Conservation (phyloP, 108 stramenopile genomes). For the Phaeodactylum tricornutum region DNA sequence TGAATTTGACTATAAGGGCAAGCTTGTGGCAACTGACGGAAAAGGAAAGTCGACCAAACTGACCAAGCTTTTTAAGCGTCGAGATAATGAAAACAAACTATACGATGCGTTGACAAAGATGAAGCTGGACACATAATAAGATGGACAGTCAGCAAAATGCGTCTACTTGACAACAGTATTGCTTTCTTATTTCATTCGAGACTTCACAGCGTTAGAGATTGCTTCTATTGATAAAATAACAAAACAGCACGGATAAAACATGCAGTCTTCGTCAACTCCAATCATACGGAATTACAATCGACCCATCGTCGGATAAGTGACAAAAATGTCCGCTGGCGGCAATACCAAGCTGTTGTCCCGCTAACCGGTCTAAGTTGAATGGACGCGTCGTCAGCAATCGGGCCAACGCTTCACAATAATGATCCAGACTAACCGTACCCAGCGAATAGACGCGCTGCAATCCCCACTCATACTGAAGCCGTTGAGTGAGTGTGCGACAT, state of each 20-base stretch:
- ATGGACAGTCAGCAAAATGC: too few species aligned
- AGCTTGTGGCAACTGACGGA: conserved; percentile 54
- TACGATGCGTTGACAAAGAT: conserved; percentile 51
- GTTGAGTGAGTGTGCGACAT: conserved; percentile 18
- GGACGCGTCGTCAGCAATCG: conserved; percentile 19
- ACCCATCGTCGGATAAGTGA: conserved; percentile 75
- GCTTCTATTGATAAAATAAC: too few species aligned
- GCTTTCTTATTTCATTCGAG: too few species aligned
- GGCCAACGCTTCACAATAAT: conserved; percentile 32
- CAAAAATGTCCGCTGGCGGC: conserved; percentile 49
- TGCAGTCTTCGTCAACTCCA: conserved; percentile 16
- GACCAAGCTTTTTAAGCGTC: conserved; percentile 75
- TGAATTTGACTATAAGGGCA: conserved; percentile 62
- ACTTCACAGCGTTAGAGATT: too few species aligned
- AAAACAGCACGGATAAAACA: too few species aligned
- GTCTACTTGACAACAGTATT: too few species aligned
- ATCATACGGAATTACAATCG: conserved; percentile 58
- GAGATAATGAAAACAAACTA: conserved; percentile 65
- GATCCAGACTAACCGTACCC: conserved; percentile 19
- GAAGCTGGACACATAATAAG: conserved; percentile 38
- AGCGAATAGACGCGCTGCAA: conserved; percentile 16
- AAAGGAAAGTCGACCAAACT: conserved; percentile 51
- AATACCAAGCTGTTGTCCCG: conserved; percentile 49
- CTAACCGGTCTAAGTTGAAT: conserved; percentile 15
- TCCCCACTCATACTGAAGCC: conserved; percentile 48